Base-by-base conservation (phyloP, 1,139 yeast species). In the Lodderomyces jiufengensis region DNA sequence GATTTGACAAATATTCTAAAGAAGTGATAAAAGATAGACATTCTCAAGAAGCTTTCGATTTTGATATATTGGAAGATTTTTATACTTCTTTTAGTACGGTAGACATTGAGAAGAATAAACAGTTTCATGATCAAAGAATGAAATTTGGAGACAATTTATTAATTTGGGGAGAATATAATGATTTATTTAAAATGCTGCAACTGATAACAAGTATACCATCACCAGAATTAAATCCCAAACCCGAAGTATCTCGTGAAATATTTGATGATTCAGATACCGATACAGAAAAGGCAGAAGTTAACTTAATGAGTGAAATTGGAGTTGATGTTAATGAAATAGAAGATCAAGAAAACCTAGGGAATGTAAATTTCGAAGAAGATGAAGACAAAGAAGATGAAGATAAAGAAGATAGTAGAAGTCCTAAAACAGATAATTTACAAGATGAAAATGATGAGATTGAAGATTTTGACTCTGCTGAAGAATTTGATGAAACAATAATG, bases 11-110 rank as follows among this genome's bases (percentile, higher is more conserved):
- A 1, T 61, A 51, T 35, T 46, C 48, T 10, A 34, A 45, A 4
- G 41, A 39, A 31, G n/a, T 33, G 14, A n/a, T 34, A 37, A 33
- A 39, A 18, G 12, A 24, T 14, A 23, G 22, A 16, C 25, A 27
- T 10, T n/a, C 25, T 11, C 28, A 25, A 3, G 13, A 23, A 3
- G 14, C 5, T 9, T 22, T 12, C 5, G 29, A 29, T 27, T 30
- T 44, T 33, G 32, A 40, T 11, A 23, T 18, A 2, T 37, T 47
- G 14, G 37, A 38, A 7, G 31, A 40, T 4, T 48, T 55, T 24
- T 61, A 63, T 1, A 64, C 73, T 0, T 35, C 55, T 1, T 66
- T 62, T 39, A 57, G 58, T 23, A 39, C 54, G 15, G 53, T 61
- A 2, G 62, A 55, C 32, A 22, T 40, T 15, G 59, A 59, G 27